Percentiles rank a stretch among this genome's conserved stretches.
Conservation (phyloP, 768 basidiomycete species). For the Gautieria morchelliformis region DNA sequence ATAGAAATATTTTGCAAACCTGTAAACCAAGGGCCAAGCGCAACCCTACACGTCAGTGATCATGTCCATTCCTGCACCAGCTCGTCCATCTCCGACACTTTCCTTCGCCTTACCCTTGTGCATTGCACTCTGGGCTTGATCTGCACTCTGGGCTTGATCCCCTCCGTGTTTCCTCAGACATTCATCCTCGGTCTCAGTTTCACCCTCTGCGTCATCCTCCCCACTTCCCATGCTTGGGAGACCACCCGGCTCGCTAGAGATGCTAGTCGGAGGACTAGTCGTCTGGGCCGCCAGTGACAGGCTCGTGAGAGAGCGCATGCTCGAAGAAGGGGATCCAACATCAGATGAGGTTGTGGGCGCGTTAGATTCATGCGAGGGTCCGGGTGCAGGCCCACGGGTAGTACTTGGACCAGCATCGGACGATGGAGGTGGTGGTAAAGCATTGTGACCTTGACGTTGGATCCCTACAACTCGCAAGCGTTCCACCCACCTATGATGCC, state of each 20-base stretch:
- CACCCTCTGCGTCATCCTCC: conserved; percentile 1
- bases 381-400: not conserved
- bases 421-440: not conserved
- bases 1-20: too few relatives aligned
- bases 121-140: not conserved
- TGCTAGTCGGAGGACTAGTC: not conserved
- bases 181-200: conserved; percentile 6
- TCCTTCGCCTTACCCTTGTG: not conserved
- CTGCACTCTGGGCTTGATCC: not conserved
- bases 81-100: not conserved
- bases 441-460: conserved; percentile 35
- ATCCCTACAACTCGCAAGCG: conserved; percentile 70
- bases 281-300: not conserved
- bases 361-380: not conserved
- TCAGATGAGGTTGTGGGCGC: not conserved
- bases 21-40: too few relatives aligned
- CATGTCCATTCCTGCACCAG: not conserved
- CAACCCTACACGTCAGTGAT: not conserved
- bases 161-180: not conserved
- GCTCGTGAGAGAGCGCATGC: conserved; percentile 4
- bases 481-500: conserved; percentile 61
- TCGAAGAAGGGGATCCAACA: not conserved
- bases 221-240: not conserved
- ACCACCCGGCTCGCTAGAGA: not conserved
- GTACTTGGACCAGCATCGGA: conserved; percentile 1